Evolutionary conservation across 2,329 filamentous ascomycete species (phyloP), one percentile per base, ranked within the genome.

Genomic region (Xylaria polymorpha): DNA sequence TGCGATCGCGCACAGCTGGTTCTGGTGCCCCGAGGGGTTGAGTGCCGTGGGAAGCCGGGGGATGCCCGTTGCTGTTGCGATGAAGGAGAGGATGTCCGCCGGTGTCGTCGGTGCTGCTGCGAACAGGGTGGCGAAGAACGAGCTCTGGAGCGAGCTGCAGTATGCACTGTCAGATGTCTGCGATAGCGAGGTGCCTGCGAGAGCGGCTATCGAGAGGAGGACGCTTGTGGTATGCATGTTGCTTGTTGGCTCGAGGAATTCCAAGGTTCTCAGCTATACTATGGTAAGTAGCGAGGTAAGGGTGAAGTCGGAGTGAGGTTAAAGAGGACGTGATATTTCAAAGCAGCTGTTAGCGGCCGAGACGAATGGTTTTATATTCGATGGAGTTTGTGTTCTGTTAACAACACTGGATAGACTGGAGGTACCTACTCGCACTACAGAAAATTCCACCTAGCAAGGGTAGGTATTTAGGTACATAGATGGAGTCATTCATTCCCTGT

Each of bases 1-100:
- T 7, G 53, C 59, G 35, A 67, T 39, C 44, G 44, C 65, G 55
- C 65, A 67, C 6, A 67, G 59, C 53, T 63, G 59, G 12, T n/a
- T 8, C 44, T 58, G 53, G 53, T 67, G 65, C 0, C 1, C 37
- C 14, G 7, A 9, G 35, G 59, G 59, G 53, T 63, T 25, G 12
- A 59, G 4, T 14, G 35, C 53, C 9, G 65, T 63, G 5, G 43
- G 41, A 15, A 53, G 53, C 22, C 53, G 2, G 2, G 65, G 44
- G 14, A 58, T 48, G 2, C 9, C 35, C 4, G 65, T 67, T 14
- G 14, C 15, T 5, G 51, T 58, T 2, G 59, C 65, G 60, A 63
- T 32, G 35, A 44, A 57, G 37, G 59, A 62, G 7, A 63, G 53
- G 44, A 67, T 55, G 8, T 10, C 65, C 15, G 65, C 53, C 12